Conservation (phyloP, 176 grass and related monocot species). For the Puya raimondii region DNA sequence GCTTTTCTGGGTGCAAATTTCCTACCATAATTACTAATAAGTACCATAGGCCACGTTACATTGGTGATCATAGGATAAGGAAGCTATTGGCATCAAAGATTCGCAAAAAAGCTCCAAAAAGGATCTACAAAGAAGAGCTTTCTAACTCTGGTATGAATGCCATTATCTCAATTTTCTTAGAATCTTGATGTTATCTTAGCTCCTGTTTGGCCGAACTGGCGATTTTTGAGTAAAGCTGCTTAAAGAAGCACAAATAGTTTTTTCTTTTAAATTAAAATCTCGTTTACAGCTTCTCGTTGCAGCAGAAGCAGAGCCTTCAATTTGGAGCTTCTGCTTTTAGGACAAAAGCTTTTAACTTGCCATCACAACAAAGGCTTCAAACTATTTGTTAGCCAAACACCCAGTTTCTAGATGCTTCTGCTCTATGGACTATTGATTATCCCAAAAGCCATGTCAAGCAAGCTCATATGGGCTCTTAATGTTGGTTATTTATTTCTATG, state of each 20-base stretch:
- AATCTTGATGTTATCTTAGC: background rate
- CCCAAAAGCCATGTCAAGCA: background rate
- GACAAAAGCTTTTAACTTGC: no score
- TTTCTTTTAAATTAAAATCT: no score
- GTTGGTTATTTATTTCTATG: no score
- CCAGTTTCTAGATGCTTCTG: background rate
- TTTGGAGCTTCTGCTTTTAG: no score
- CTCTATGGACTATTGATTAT: constrained; percentile 2
- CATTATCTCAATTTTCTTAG: constrained; percentile 5
- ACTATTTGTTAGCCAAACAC: no score
- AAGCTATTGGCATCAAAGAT: constrained; percentile 51
- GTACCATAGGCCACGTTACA: constrained; percentile 21
- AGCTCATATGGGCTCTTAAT: no score
- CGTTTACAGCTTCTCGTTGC: no score
- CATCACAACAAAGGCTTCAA: no score
- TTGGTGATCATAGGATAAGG: constrained; percentile 47
- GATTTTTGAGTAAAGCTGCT: no score
- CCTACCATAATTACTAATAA: constrained; percentile 35
- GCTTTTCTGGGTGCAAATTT: constrained; percentile 37
- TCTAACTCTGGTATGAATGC: constrained; percentile 37
- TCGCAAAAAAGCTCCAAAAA: constrained; percentile 45
- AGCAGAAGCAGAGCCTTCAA: no score
- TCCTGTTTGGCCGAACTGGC: no score
- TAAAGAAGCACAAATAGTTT: no score
- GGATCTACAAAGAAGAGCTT: constrained; percentile 27